phyloP scores from a whole-genome alignment of 1,139 yeast genomes.

The Yamadazyma conglobata region DNA sequence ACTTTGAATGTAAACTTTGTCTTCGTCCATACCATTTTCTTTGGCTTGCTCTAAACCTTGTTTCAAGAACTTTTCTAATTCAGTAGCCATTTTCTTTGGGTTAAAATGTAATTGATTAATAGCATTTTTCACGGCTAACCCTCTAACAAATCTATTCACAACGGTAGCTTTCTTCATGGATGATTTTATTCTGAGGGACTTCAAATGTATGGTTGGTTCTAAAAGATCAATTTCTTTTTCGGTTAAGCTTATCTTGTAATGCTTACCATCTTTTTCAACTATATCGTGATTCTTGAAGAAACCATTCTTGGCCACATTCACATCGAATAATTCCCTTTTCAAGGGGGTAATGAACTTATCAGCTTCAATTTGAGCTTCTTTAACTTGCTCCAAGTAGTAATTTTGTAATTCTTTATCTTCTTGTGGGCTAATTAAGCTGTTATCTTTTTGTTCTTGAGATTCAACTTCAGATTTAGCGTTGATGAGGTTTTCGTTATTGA shows the following conservation, averaged over 20 bases:
- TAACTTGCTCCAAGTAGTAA: constrained; percentile 29
- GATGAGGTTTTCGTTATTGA: constrained; percentile 5
- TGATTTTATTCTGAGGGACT: constrained; percentile 77
- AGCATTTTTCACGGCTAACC: constrained; percentile 70
- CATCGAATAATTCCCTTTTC: constrained; percentile 60
- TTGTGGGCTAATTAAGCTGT: constrained; percentile 16
- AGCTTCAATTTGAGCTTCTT: constrained; percentile 24
- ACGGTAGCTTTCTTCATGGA: constrained; percentile 86
- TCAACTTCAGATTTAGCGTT: constrained; percentile 8
- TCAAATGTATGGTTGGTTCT: constrained; percentile 79
- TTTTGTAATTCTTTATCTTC: constrained; percentile 35
- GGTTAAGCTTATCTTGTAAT: constrained; percentile 56
- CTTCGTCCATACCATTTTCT: constrained; percentile 54
- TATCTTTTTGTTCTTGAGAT: constrained; percentile 6
- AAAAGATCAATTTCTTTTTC: constrained; percentile 68
- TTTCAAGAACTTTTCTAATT: constrained; percentile 71
- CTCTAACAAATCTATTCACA: constrained; percentile 71
- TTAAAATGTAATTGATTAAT: constrained; percentile 91
- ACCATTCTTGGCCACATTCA: constrained; percentile 64
- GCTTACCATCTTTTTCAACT: constrained; percentile 45
- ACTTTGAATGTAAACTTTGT: constrained; percentile 68
- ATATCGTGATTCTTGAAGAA: constrained; percentile 65
- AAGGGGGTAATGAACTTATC: constrained; percentile 62
- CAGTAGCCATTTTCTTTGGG: constrained; percentile 75
- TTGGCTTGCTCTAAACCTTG: constrained; percentile 71